Base-by-base conservation (phyloP, 768 basidiomycete genomes). In the Lepiota brunneoincarnata region DNA sequence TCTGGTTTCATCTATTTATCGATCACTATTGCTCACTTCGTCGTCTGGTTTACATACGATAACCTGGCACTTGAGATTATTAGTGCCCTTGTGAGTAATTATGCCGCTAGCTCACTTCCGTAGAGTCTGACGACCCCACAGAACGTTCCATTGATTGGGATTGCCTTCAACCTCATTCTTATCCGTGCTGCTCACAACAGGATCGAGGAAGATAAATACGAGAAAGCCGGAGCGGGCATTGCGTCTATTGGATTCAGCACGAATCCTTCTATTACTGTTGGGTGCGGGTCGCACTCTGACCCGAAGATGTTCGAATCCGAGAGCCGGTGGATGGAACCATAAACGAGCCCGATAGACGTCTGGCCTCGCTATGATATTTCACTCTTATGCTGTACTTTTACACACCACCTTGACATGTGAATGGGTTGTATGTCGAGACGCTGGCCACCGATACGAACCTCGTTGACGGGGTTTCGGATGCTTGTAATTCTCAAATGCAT, bases 141-240 rank as follows among this genome's bases (percentile, higher is more conserved):
- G 50, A 51, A 51, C 15, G 50, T 51, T 7, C 50, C 50, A 11
- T 20, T 51, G 3, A 51, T 51, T n/a, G 41, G 50, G 3, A 51
- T 51, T 14, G 50, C 50, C 6, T 51, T 51, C 39, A 51, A 51
- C 28, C 50, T 51, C 7, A 51, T 51, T 24, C 50, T 51, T 21
- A 51, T 51, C 26, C 50, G 50, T 35, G 40, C 41, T 23, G 50
- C 50, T 15, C 50, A 35, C n/a, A 51, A 40, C 14, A 35, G 50
- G 40, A 23, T 35, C 11, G 31, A 31, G 26, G 39, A 51, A 31
- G 18, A 20, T 7, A 20, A 42, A 14, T 28, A 17, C 4, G 50
- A 43, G 17, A 51, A 35, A 20, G n/a, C 15, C 18, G 21, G 9
- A 9, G 40, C 26, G n/a, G 50, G 21, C 28, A 23, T 51, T 14